Evolutionary conservation across 202 grass and related monocot species (phyloP).

Genomic region (Elaeis oleifera): DNA sequence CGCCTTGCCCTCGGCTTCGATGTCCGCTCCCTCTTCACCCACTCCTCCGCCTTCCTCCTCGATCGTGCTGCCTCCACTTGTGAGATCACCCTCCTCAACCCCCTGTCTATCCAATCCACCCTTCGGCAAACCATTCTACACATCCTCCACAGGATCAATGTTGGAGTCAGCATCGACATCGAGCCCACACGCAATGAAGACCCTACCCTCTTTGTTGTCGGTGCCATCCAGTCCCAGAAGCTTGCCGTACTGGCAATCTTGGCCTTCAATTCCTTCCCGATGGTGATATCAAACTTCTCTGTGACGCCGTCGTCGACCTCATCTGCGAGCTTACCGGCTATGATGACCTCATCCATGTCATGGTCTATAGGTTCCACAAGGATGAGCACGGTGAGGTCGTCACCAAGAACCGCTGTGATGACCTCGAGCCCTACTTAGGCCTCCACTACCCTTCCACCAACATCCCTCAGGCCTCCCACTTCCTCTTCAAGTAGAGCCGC

Average conservation of each 20-base stretch:
- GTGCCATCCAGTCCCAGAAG: conserved; percentile 84
- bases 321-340: conserved; percentile 41
- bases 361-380: conserved; percentile 97
- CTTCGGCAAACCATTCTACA: conserved; percentile 77
- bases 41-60: conserved; percentile 38
- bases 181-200: conserved; percentile 78
- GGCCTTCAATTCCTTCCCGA: conserved; percentile 71
- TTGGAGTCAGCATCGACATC: conserved; percentile 88
- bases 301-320: conserved; percentile 47
- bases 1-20: conserved; percentile 52
- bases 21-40: conserved; percentile 67
- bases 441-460: conserved; percentile 93
- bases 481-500: conserved; percentile 89
- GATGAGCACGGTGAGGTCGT: conserved; percentile 55
- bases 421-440: conserved; percentile 86
- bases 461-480: conserved; percentile 85
- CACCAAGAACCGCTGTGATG: conserved; percentile 24
- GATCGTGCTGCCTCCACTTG: conserved; percentile 65
- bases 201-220: conserved; percentile 60
- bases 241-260: conserved; percentile 94
- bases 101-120: conserved; percentile 78
- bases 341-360: conserved; percentile 45
- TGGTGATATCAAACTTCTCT: conserved; percentile 72
- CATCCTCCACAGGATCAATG: conserved; percentile 84
- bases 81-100: conserved; percentile 83